Percentiles rank a stretch among this genome's conserved stretches.
These are phyloP conservation scores for Lodderomyces beijingensis DNA, from an alignment of 1,139 yeast species.

Conservation along the genomic window DNA sequence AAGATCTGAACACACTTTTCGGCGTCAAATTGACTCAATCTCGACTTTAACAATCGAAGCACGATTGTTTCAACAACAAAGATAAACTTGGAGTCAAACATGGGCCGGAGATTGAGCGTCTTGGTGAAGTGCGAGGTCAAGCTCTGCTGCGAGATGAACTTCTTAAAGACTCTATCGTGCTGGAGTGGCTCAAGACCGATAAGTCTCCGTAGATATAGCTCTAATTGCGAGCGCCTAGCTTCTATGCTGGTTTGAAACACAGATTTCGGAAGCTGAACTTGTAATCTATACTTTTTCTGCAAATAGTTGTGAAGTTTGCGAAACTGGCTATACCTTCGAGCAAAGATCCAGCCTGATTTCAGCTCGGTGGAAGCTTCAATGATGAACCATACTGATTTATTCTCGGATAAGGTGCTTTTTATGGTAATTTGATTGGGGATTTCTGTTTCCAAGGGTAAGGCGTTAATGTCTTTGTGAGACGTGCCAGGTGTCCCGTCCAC, in stretches of 20 bases:
- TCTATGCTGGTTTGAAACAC: neutral
- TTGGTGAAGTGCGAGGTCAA: no score
- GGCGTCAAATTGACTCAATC: no score
- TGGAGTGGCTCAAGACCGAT: neutral
- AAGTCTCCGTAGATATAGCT: neutral
- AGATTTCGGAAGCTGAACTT: no score
- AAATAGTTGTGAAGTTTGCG: slow-evolving; percentile 66
- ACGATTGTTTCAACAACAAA: neutral
- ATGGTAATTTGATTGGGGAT: no score
- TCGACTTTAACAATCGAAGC: neutral
- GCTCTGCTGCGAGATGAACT: neutral
- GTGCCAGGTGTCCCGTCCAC: neutral
- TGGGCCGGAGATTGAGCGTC: no score
- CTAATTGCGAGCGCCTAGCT: neutral
- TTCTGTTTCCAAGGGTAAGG: no score
- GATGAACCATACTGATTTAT: slow-evolving; percentile 60
- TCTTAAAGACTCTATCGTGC: neutral
- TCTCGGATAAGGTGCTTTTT: slow-evolving; percentile 58
- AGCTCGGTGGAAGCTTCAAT: slow-evolving; percentile 63
- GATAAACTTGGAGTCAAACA: neutral
- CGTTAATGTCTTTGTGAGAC: no score
- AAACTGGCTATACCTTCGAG: slow-evolving; percentile 84
- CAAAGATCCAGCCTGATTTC: slow-evolving; percentile 84
- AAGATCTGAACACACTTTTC: no score
- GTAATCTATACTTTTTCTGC: neutral